Base-by-base conservation (phyloP, 371 early-diverging fungal genomes). In the Phascolomyces articulosus region DNA sequence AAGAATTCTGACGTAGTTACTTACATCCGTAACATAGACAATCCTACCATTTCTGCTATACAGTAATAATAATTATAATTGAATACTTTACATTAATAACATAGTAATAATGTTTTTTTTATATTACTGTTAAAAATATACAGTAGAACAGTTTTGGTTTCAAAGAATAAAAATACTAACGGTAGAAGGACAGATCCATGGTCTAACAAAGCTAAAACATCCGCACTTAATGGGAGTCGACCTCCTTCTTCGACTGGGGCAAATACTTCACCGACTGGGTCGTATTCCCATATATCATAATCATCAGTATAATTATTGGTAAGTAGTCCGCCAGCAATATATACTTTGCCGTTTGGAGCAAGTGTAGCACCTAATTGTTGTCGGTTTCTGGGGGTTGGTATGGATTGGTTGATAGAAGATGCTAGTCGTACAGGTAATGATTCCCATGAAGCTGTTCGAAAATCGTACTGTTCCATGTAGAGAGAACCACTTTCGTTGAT, bases 301-400 rank as follows among this genome's bases (percentile, higher is more conserved):
- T 28, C 9, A 15, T 15, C 16, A 2, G 29, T 31, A 10, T 27
- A 11, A 51, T 13, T 34, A 2, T 18, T 10, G 15, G 62, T 51
- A 15, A 6, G 15, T 3, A 15, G 40, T 16, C 55, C 55, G 6
- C 55, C 55, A 55, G 8, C 8, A 55, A 55, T 0, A 29, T 55
- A 55, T 6, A 55, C 8, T 31, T 20, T 55, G 27, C 31, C 62
- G 38, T 62, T 62, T 29, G 54, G 18, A 16, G 62, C 40, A n/a
- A 55, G 55, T 18, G 55, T 28, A n/a, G 55, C 55, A 34, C 34
- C 11, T 9, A 34, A 11, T 34, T 34, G 34, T 2, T 34, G 6
- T 34, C 34, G 6, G 2, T 34, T 34, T 34, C 34, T 34, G 34
- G 34, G 34, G 11, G 34, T 6, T 11, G 11, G 6, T 6, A 34